Evolutionary conservation across 148 eudicot genomes (phyloP), one percentile per base, ranked within the genome.

Genomic region (Simmondsia chinensis): DNA sequence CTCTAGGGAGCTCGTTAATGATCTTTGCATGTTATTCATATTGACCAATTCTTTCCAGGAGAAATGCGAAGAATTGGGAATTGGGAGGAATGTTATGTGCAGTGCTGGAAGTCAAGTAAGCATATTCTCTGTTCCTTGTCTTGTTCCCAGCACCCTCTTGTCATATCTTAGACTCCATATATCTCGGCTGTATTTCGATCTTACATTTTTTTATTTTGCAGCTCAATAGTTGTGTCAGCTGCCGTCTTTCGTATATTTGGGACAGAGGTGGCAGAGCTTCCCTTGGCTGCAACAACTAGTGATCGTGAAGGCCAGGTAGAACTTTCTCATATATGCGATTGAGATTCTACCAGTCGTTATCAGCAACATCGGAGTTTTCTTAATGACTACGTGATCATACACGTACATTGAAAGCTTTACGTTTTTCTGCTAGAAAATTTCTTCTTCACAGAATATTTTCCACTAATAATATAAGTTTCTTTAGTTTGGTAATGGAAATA

Each of bases 31-130:
- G 39, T 8, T 18, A 25, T 9, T 15, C n/a, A 6, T 34, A 11
- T 2, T 17, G 17, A 26, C 24, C 20, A 18, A 19, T 29, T 48
- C 7, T 13, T 48, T 60, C 56, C 77, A 89, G 97, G 59, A 66
- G 76, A 64, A 68, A 56, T 19, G 31, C 63, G 42, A 73, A 60
- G 65, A 76, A 74, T 24, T 81, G 59, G 44, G 93, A 89, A 11
- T 79, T 81, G 53, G 83, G 83, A 5, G 87, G 95, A 43, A 85
- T 84, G 85, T 76, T 69, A 43, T 84, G 85, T 68, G 93, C 93
- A 23, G 56, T 76, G 56, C 58, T 89, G 27, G 69, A 48, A 22
- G 85, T 85, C 41, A 68, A 76, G 97, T 89, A 56, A 75, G 82
- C 36, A 36, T 28, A 30, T 24, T 25, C 39, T 47, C 10, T 26